Evolutionary conservation across 345 rosid species (phyloP).

Genomic region (Toxicodendron radicans): DNA sequence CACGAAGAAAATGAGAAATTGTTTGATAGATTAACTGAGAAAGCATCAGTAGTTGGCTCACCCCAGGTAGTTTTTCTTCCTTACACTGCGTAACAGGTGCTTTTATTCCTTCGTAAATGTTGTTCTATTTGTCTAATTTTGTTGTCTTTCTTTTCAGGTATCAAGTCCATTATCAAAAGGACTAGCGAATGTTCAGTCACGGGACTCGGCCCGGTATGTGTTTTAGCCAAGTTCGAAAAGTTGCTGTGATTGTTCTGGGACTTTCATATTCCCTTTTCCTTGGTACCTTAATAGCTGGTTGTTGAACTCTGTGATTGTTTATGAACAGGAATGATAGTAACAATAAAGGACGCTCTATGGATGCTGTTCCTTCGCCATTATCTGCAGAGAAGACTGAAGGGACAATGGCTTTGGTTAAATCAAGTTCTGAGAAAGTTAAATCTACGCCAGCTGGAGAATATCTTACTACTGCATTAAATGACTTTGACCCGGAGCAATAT

Average conservation of each 20-base stretch:
- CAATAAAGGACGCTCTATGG: conserved; percentile 44
- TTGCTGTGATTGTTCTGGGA: conserved; percentile 8
- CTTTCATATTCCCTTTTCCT: conserved; percentile 7
- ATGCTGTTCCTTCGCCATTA: conserved; percentile 45
- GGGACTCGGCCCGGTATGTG: conserved; percentile 50
- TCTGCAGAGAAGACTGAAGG: conserved; percentile 52
- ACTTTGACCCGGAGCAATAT: conserved; percentile 90
- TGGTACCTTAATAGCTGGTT: conserved; percentile 15
- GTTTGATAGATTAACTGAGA: conserved; percentile 96
- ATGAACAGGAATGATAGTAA: conserved; percentile 41
- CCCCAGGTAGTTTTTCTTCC: conserved; percentile 55
- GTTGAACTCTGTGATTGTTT: conserved; percentile 22
- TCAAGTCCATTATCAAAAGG: conserved; percentile 66
- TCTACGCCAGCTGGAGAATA: conserved; percentile 98
- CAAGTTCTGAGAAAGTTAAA: conserved; percentile 61
- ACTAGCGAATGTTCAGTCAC: conserved; percentile 45
- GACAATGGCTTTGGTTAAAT: conserved; percentile 70
- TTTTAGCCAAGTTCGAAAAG: conserved; percentile 21
- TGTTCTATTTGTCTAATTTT: conserved; percentile 22
- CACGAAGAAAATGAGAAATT: conserved; percentile 98
- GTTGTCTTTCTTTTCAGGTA: conserved; percentile 42
- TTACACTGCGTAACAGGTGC: not conserved
- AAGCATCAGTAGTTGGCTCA: conserved; percentile 61
- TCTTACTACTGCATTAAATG: conserved; percentile 88
- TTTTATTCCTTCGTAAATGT: conserved; percentile 11